Evolutionary conservation across 31 red algal species (phyloP).

Genomic region (Odonthalia washingtoniensis): DNA sequence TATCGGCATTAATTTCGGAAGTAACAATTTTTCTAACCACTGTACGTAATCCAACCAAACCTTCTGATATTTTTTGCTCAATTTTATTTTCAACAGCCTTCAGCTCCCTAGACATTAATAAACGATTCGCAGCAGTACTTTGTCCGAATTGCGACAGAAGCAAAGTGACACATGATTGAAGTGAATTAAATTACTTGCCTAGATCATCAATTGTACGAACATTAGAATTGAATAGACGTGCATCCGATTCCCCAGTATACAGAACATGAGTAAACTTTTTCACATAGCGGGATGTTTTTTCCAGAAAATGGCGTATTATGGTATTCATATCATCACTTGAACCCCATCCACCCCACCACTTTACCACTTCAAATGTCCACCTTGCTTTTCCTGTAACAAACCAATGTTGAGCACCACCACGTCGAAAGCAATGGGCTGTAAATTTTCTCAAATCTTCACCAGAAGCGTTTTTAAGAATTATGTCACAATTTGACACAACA

Average conservation of each 20-base stretch:
- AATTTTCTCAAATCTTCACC: neutral
- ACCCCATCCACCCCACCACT: no score
- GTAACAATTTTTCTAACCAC: neutral
- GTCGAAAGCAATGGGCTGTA: no score
- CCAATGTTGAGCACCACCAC: no score
- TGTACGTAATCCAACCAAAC: neutral
- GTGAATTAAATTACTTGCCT: neutral
- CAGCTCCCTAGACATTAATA: neutral
- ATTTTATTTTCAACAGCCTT: neutral
- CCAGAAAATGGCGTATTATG: conserved; percentile 6
- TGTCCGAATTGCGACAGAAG: neutral
- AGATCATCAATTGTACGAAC: neutral
- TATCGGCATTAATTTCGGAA: neutral
- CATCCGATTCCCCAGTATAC: conserved; percentile 7
- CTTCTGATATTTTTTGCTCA: neutral
- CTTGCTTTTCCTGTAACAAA: no score
- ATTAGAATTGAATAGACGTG: neutral
- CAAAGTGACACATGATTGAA: neutral
- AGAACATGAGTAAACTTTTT: conserved; percentile 13
- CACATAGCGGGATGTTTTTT: conserved; percentile 12
- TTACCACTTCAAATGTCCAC: no score
- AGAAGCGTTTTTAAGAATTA: neutral
- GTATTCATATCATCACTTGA: neutral
- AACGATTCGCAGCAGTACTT: neutral
- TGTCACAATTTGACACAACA: neutral